A percentile compares a stretch with the other conserved stretches of the same genome.
Conservation (phyloP, 148 eudicot genomes). For the Linanthus parryae region DNA sequence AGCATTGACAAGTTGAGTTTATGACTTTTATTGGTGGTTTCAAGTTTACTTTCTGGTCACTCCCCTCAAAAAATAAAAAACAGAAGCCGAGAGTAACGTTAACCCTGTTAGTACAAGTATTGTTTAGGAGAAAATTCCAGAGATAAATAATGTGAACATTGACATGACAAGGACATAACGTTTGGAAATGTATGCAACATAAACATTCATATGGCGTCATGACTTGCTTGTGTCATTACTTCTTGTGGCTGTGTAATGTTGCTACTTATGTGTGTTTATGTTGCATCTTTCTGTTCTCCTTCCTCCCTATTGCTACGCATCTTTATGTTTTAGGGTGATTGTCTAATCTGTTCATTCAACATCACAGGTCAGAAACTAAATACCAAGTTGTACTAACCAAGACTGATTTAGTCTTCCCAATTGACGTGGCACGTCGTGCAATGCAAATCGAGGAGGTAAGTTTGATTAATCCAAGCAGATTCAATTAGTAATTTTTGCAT, state of each 20-base stretch:
- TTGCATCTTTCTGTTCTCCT: neutral
- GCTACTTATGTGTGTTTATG: neutral
- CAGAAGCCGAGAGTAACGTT: too few relatives aligned
- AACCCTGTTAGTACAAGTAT: too few relatives aligned
- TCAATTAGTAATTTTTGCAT: conserved; percentile 2
- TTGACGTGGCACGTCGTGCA: conserved; percentile 95
- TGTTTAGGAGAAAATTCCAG: too few relatives aligned
- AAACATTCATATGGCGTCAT: neutral
- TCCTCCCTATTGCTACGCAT: neutral
- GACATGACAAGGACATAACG: too few relatives aligned
- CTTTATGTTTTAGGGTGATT: neutral
- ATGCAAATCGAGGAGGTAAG: conserved; percentile 96
- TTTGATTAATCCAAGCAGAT: neutral
- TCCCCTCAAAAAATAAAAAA: too few relatives aligned
- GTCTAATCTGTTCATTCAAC: neutral
- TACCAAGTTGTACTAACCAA: conserved; percentile 90
- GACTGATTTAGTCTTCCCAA: conserved; percentile 77
- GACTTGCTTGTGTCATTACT: neutral
- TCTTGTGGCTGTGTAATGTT: neutral
- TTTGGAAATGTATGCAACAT: neutral
- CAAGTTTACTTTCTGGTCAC: too few relatives aligned
- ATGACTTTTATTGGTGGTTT: too few relatives aligned
- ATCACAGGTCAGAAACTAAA: conserved; percentile 69
- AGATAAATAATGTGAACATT: too few relatives aligned
- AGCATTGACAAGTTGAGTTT: too few relatives aligned